Base-by-base conservation (phyloP, 164 flowering plant species). In the Magnolia sinica region DNA sequence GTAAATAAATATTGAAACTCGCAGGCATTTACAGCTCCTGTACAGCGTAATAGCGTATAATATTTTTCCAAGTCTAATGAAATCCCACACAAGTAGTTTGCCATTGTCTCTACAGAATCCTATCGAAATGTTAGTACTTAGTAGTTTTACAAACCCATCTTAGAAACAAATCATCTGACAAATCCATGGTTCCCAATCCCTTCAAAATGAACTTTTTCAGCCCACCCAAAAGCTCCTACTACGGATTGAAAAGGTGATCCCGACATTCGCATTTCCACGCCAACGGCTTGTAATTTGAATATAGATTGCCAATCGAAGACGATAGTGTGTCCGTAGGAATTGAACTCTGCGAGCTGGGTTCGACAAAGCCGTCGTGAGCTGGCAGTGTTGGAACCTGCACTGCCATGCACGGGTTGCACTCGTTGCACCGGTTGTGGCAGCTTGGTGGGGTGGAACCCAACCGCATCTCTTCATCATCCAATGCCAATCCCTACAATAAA, bases 381-480 rank as follows among this genome's bases (percentile, higher is more conserved):
- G 90, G 89, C 13, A 75, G 27, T 0, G 90, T 81, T 0, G 98
- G 95, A n/a, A 90, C 94, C 70, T 94, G 94, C 18, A 85, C 93
- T 9, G 98, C 94, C 85, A 85, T 84, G 86, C 98, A 94, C 22
- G 98, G 97, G 76, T 87, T 90, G 76, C 98, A 94, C 71, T 84
- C 80, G 83, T 87, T 90, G 87, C 98, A 94, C 72, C 89, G 89
- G 87, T 88, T 89, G 84, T 90, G 87, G 80, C 98, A 94, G 77
- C 92, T 91, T 63, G 98, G 98, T 22, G 95, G 98, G 6, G 83
- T 89, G 18, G 98, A 94, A 8, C 98, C 98, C 71, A 94, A 73
- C 69, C 96, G 81, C 16, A 85, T 76, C 64, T 91, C 90, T 50
- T 85, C 91, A 74, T 83, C 89, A 16, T 81, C 51, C 52, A 76